Conservation (phyloP, 2,329 filamentous ascomycete species). For the Cyclaneusma minus region DNA sequence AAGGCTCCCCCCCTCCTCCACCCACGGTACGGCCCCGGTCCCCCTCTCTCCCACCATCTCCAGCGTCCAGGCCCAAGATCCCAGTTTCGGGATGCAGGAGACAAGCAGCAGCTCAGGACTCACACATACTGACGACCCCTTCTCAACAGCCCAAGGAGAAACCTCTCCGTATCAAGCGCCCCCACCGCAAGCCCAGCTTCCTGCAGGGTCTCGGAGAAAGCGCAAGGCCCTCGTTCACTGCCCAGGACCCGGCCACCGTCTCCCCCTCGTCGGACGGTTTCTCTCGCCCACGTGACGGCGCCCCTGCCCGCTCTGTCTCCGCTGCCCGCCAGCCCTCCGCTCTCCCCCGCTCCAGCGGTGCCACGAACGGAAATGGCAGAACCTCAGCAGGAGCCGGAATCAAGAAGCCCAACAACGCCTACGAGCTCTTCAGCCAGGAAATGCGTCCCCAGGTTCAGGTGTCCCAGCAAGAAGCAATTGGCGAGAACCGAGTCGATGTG, state of each 20-base stretch:
- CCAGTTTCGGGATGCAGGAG: conserved; percentile 8
- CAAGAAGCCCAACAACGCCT: conserved; percentile 8
- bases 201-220: conserved; percentile 20
- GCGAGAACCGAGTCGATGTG: conserved; percentile 13
- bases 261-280: conserved; percentile 37
- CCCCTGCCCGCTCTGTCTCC: conserved; percentile 14
- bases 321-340: conserved; percentile 7
- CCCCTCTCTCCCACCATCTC: conserved; percentile 10
- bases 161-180: conserved; percentile 58
- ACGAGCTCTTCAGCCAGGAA: conserved; percentile 16
- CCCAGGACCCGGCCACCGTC: conserved; percentile 28
- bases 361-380: conserved; percentile 1
- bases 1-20: conserved; percentile 65
- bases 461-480: conserved; percentile 11
- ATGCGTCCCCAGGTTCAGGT: conserved; percentile 10
- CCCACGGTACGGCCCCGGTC: conserved; percentile 64
- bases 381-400: conserved; percentile 1
- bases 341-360: conserved; percentile 5
- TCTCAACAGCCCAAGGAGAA: conserved; percentile 65
- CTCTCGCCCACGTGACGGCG: conserved; percentile 31
- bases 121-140: conserved; percentile 8
- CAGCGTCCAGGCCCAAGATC: conserved; percentile 7
- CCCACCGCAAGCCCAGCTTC: conserved; percentile 44
- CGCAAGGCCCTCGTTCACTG: conserved; percentile 27
- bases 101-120: conserved; percentile 6